These are phyloP conservation scores for Brasenia schreberi DNA, from an alignment of 164 flowering plant genomes.

Conservation along the genomic window DNA sequence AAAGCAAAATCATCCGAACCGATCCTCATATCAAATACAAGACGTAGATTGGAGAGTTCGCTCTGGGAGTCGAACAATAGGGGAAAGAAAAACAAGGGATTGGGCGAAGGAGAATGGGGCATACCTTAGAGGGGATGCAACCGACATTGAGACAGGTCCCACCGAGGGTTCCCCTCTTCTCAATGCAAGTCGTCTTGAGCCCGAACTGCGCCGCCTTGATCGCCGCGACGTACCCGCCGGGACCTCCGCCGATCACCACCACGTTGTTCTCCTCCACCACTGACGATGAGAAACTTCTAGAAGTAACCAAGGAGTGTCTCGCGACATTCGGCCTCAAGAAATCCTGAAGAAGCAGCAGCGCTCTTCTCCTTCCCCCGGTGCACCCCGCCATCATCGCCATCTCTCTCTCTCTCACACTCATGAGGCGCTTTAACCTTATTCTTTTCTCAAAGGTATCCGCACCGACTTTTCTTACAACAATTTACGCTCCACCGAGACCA, in stretches of 20 bases:
- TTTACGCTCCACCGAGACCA: too few relatives aligned
- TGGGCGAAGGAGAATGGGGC: background rate
- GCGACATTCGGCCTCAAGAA: too few relatives aligned
- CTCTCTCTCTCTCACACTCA: background rate
- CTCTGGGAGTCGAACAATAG: too few relatives aligned
- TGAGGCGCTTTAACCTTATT: too few relatives aligned
- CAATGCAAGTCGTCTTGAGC: slow-evolving; percentile 84
- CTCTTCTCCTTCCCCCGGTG: background rate
- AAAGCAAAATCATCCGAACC: too few relatives aligned
- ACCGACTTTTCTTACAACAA: too few relatives aligned
- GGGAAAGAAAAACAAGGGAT: too few relatives aligned
- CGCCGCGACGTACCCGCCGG: slow-evolving; percentile 99
- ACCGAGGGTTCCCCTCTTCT: slow-evolving; percentile 88
- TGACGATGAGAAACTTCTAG: slow-evolving; percentile 40
- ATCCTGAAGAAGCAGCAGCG: background rate
- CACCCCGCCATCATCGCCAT: background rate
- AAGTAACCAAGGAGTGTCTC: slow-evolving; percentile 12
- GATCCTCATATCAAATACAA: too few relatives aligned
- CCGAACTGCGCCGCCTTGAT: slow-evolving; percentile 95
- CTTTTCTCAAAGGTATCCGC: too few relatives aligned
- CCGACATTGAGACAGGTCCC: slow-evolving; percentile 97
- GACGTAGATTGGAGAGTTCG: too few relatives aligned
- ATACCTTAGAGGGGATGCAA: slow-evolving; percentile 91
- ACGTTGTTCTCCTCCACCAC: slow-evolving; percentile 86
- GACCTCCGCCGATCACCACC: slow-evolving; percentile 88